Evolutionary conservation across 345 rosid species (phyloP), one percentile per base, ranked within the genome.

Genomic region (Physaria fendleri): DNA sequence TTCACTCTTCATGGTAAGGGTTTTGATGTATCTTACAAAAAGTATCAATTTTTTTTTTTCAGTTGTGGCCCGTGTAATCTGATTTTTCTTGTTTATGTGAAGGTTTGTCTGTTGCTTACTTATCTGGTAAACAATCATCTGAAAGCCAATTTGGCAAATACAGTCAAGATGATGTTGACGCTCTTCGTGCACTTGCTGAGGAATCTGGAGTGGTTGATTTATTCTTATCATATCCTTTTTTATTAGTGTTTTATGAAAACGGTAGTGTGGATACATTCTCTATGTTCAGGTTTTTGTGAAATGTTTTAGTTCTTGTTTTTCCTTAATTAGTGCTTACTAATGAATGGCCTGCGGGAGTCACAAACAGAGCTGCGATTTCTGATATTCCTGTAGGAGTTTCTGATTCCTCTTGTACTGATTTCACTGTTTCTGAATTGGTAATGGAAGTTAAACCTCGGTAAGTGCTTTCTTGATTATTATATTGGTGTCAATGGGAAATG

Each of bases 401-500:
- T 11, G 93, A 84, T 73, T 75, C 83, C 2, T 46, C 59, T 28
- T 79, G 79, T 30, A 48, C 81, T 73, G 85, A 92, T 78, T 54
- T 72, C 28, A 65, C 73, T 3, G 74, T 88, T 18, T 58, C 95
- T 15, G 91, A 86, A 64, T 74, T 88, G 73, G 95, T 82, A 1
- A 82, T 78, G 41, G 98, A 92, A 79, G 71, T 92, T 66, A 84
- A 84, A 69, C 98, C 98, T 20, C 93, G 96, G 98, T 92, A 60
- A 7, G 82, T 67, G 54, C 34, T 68, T 32, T 53, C 32, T 21
- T 7, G 5, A 5, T 50, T 52, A 42, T 34, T 50, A 0, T 49
- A 8, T 52, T 65, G 71, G 50, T 0, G 2, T 16, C 55, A 14
- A 1, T 46, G 14, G 30, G 20, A n/a, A 16, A 4, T 57, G 4